Conservation (phyloP, 2,329 filamentous ascomycete species). For the Coniochaeta ligniaria region DNA sequence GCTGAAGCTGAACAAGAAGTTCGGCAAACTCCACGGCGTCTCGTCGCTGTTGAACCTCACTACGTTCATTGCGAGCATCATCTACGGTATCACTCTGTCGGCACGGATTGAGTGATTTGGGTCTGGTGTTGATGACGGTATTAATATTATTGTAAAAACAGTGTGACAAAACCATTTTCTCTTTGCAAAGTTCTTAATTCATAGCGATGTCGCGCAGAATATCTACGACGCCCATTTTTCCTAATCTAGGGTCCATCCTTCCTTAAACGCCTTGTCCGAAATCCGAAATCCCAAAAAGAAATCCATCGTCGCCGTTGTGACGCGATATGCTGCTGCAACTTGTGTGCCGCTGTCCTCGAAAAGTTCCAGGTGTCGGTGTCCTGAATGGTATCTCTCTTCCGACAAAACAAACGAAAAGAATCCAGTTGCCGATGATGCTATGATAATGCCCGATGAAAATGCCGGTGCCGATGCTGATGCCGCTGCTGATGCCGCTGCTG, state of each 20-base stretch:
- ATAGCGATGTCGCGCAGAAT: not conserved
- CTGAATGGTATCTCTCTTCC: slow-evolving; percentile 1
- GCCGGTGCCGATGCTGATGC: not conserved
- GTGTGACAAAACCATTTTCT: not conserved
- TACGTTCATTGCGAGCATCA: slow-evolving; percentile 61
- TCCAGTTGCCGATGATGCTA: not conserved
- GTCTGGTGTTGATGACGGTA: not conserved
- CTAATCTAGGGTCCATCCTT: not conserved
- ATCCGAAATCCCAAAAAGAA: not conserved
- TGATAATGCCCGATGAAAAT: not conserved
- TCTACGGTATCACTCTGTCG: slow-evolving; percentile 72
- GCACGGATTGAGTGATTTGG: slow-evolving; percentile 38
- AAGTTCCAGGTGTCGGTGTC: not conserved
- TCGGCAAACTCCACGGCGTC: slow-evolving; percentile 71
- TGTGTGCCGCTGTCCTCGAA: not conserved
- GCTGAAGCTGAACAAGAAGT: slow-evolving; percentile 69
- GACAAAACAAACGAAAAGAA: not conserved
- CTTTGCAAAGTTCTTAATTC: not conserved
- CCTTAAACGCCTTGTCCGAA: not conserved
- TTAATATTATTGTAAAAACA: not conserved
- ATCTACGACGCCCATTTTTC: not conserved
- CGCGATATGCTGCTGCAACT: not conserved
- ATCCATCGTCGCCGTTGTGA: not conserved
- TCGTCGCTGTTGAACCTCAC: slow-evolving; percentile 74
- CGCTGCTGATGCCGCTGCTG: not conserved